phyloP scores from a whole-genome alignment of 306 rosid genomes.

The Inga laurina region DNA sequence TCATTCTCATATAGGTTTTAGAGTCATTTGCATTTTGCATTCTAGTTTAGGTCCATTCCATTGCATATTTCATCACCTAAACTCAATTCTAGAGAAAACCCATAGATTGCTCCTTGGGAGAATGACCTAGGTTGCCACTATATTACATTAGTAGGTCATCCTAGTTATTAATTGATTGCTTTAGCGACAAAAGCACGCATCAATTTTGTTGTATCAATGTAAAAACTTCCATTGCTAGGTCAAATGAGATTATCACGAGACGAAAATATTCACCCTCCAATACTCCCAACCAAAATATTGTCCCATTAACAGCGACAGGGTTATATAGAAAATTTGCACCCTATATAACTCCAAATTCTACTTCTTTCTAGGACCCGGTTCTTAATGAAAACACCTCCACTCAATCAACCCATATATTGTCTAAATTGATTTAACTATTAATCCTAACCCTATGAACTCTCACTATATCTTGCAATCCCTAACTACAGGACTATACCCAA shows the following conservation, averaged over 20 bases:
- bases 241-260: background rate
- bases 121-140: too few relatives aligned
- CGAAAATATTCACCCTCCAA: background rate
- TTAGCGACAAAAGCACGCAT: too few relatives aligned
- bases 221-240: background rate
- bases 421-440: background rate
- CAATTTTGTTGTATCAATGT: background rate
- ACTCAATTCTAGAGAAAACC: too few relatives aligned
- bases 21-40: too few relatives aligned
- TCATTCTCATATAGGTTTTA: too few relatives aligned
- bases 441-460: background rate
- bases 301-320: background rate
- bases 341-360: background rate
- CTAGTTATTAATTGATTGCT: too few relatives aligned
- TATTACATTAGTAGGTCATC: too few relatives aligned
- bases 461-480: conserved; percentile 33
- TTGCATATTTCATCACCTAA: too few relatives aligned
- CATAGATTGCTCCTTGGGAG: too few relatives aligned
- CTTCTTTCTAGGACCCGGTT: conserved; percentile 14
- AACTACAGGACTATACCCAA: conserved; percentile 11
- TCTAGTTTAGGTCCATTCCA: too few relatives aligned
- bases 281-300: background rate
- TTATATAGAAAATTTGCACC: background rate
- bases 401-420: background rate
- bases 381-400: conserved; percentile 18